These are phyloP conservation scores for Aspergillus sclerotioniger DNA, from an alignment of 495 filamentous ascomycete species.

Conservation along the genomic window DNA sequence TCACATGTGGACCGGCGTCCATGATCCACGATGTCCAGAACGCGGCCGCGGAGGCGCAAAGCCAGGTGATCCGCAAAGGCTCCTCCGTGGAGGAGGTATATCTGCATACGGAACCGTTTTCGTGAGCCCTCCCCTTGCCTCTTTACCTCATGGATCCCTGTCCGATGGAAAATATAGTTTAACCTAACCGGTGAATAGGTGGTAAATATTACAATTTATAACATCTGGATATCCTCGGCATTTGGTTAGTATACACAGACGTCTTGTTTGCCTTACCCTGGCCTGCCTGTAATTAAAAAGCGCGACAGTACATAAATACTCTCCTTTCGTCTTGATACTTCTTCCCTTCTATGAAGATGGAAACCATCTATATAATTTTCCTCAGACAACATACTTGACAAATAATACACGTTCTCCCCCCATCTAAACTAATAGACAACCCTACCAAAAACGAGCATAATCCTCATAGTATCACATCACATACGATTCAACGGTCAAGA, in stretches of 20 bases:
- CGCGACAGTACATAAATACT: too few relatives aligned
- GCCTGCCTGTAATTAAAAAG: not conserved
- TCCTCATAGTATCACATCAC: too few relatives aligned
- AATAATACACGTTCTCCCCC: too few relatives aligned
- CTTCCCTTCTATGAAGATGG: too few relatives aligned
- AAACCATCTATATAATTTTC: too few relatives aligned
- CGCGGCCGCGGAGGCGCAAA: conserved; percentile 49
- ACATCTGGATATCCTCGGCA: too few relatives aligned
- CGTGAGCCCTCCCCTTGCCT: conserved; percentile 24
- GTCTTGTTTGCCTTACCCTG: not conserved
- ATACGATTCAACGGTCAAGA: too few relatives aligned
- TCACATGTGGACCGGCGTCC: conserved; percentile 50
- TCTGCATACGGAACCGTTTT: conserved; percentile 53
- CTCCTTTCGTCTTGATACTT: too few relatives aligned
- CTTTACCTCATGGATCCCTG: not conserved
- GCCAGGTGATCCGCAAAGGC: conserved; percentile 17
- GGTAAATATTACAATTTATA: not conserved
- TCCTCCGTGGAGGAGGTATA: conserved; percentile 43
- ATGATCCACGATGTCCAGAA: conserved; percentile 51
- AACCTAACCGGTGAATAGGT: not conserved
- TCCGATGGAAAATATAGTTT: not conserved
- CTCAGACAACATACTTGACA: too few relatives aligned
- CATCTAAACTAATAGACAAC: too few relatives aligned
- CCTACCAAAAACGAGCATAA: too few relatives aligned
- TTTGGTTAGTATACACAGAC: too few relatives aligned